Percentiles rank a stretch among this genome's conserved stretches.
Conservation (phyloP, 2,329 filamentous ascomycete genomes). For the Colletotrichum sp. region DNA sequence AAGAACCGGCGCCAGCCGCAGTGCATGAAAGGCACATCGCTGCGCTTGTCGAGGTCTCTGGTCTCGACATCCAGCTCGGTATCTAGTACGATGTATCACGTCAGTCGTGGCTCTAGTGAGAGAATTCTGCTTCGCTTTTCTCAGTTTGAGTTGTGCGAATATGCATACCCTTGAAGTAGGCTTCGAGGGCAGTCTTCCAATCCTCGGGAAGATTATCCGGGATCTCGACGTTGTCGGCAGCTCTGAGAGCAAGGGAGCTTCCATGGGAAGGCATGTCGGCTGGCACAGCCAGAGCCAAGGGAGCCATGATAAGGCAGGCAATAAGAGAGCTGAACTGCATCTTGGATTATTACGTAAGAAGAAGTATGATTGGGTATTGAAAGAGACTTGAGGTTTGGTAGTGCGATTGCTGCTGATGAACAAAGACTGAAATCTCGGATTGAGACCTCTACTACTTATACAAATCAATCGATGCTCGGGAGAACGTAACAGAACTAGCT, state of each 20-base stretch:
- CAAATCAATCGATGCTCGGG: background rate
- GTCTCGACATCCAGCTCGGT: background rate
- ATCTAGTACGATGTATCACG: background rate
- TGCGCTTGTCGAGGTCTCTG: background rate
- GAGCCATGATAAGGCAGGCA: background rate
- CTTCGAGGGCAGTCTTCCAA: background rate
- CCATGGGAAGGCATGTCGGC: background rate
- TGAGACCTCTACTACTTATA: background rate
- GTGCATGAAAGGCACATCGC: background rate
- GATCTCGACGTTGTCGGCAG: background rate
- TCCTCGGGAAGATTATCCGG: background rate
- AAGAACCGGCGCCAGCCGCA: background rate
- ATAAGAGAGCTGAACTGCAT: background rate
- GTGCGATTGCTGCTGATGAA: background rate
- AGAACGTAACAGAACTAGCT: rapidly evolving
- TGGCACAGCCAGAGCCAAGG: background rate
- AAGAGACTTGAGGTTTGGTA: background rate
- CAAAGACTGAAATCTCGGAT: too few relatives aligned
- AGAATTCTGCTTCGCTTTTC: too few relatives aligned
- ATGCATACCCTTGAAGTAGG: background rate
- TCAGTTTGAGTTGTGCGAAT: too few relatives aligned
- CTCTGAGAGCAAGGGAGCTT: background rate
- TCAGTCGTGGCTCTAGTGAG: background rate
- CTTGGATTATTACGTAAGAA: background rate
- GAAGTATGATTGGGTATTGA: background rate